Evolutionary conservation across 2,329 filamentous ascomycete genomes (phyloP), one percentile per base, ranked within the genome.

Genomic region (Rosellinia necatrix): DNA sequence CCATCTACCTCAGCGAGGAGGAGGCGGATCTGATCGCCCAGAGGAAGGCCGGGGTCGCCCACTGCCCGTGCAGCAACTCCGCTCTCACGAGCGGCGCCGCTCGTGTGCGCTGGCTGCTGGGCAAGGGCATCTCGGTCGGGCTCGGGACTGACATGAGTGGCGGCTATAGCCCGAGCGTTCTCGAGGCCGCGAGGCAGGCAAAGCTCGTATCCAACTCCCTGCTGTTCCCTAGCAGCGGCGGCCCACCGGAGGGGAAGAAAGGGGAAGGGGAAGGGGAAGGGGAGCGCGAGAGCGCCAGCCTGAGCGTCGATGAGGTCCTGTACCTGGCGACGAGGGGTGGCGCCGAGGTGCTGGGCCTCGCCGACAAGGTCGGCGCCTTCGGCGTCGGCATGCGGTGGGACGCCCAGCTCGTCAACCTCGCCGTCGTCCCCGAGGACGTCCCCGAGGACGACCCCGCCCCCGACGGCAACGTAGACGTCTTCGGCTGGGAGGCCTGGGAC

Each of bases 61-160:
- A 97, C 74, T 97, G 93, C 71, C 93, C 93, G 0, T 90, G 88
- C 51, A 91, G 87, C 65, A 99, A 99, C 73, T 87, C 85, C 5
- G 86, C 90, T 0, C 79, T 99, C 44, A 90, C 90, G 1, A 91
- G 86, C 25, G 94, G 94, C 0, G 81, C 87, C 44, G 90, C 90
- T 7, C 85, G 84, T 3, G 87, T 99, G 2, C 81, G 93, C 15
- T 82, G 82, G 73, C 71, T 96, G 64, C 78, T 96, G 49, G 82
- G 91, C 19, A 80, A 81, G 49, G 91, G 90, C 0, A 80, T 97
- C 41, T 85, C 83, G 0, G 86, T 97, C 5, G 93, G 94, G 0
- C 76, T 99, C 0, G 94, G 94, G 0, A 97, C 93, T 0, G 94
- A 99, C 71, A 86, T 97, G 55, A 90, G 85, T 65, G 94, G 93